Percentiles rank a stretch among this genome's conserved stretches.
phyloP scores from a whole-genome alignment of 2,329 filamentous ascomycete species.

The Diaporthe ampelina region DNA sequence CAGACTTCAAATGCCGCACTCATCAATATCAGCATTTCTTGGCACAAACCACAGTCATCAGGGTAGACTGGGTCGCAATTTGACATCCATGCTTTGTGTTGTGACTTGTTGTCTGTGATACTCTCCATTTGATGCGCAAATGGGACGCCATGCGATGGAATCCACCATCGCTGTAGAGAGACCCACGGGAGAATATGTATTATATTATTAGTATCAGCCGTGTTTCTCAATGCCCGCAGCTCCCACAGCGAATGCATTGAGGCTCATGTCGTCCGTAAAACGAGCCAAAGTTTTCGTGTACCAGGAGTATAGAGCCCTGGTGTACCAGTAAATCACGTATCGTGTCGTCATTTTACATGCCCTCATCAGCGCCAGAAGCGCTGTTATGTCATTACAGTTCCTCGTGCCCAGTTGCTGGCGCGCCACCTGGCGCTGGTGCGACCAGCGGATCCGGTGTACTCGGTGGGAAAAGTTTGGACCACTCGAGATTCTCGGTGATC shows the following conservation, averaged over 20 bases:
- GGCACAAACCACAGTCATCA: slow-evolving; percentile 93
- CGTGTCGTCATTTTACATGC: slow-evolving; percentile 40
- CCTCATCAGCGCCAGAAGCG: slow-evolving; percentile 32
- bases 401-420: slow-evolving; percentile 42
- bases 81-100: slow-evolving; percentile 93
- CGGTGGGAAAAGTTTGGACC: slow-evolving; percentile 38
- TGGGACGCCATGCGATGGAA: background rate
- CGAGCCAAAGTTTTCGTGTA: slow-evolving; percentile 22
- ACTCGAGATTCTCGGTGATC: slow-evolving; percentile 67
- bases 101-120: background rate
- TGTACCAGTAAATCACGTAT: slow-evolving; percentile 29
- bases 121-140: background rate
- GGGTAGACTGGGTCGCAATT: slow-evolving; percentile 91
- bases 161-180: background rate
- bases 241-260: slow-evolving; percentile 30
- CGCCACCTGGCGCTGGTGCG: slow-evolving; percentile 43
- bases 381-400: slow-evolving; percentile 49
- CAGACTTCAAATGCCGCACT: slow-evolving; percentile 47
- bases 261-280: slow-evolving; percentile 8
- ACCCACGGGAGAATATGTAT: slow-evolving; percentile 30
- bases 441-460: slow-evolving; percentile 42
- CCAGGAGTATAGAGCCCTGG: background rate
- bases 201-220: slow-evolving; percentile 41
- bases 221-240: slow-evolving; percentile 19
- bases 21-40: slow-evolving; percentile 95